Evolutionary conservation across 2,329 filamentous ascomycete genomes (phyloP), one percentile per base, ranked within the genome.

Genomic region (Cladosporium sp.): DNA sequence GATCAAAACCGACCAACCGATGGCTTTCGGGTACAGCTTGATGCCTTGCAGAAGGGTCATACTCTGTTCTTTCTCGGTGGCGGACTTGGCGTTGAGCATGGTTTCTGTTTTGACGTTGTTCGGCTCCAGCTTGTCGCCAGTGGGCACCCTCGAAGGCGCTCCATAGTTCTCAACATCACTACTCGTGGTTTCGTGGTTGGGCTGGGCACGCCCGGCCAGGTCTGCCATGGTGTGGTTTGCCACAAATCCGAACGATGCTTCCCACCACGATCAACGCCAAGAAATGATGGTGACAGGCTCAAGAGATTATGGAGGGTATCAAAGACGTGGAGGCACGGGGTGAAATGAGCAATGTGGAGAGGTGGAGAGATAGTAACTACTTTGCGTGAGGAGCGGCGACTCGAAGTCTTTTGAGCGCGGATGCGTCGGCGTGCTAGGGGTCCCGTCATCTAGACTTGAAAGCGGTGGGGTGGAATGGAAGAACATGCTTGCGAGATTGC

Each of bases 11-110:
- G 84, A 89, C 88, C 89, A 95, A 18, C 74, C 79, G 53, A 95
- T 84, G 18, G 90, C 90, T 74, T 95, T 92, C 54, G 89, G 89
- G 66, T 95, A 95, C 22, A 93, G 77, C 65, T 77, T 82, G 68
- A 95, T 77, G 57, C 88, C 89, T 73, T 95, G 82, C 67, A 80
- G 65, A 54, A 95, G 74, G 10, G 72, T 74, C 74, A 77, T 77
- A 46, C 66, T 72, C 54, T 74, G 73, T 58, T 77, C 75, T 53
- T 74, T 75, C 42, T 75, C 73, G 4, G 73, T 73, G 11, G 74
- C 74, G 16, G 65, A 64, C 50, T 70, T 70, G 35, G 74, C 74
- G 58, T 74, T 70, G 54, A 67, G 61, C 56, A 71, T 67, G 3
- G 60, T 67, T 44, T 64, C 56, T 35, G 60, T 55, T 56, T 57